Conservation (phyloP, 495 filamentous ascomycete genomes). For the Cetradonia linearis region DNA sequence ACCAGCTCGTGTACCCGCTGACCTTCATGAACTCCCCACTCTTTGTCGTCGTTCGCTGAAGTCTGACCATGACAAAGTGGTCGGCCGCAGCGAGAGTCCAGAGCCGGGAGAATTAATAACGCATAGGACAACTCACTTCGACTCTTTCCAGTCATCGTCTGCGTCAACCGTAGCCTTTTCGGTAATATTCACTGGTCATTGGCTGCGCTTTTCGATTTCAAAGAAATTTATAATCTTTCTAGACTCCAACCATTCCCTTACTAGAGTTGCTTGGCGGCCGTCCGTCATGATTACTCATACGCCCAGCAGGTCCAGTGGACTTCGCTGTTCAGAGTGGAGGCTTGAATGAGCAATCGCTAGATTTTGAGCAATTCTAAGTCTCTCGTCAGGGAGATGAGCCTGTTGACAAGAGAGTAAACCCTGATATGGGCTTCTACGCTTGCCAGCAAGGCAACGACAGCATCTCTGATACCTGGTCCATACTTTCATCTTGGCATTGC, state of each 20-base stretch:
- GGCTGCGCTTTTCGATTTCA: not conserved
- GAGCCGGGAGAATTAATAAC: not conserved
- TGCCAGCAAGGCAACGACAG: not conserved
- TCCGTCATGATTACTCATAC: not conserved
- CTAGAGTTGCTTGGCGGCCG: not conserved
- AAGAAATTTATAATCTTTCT: slow-evolving; percentile 1
- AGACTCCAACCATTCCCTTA: not conserved
- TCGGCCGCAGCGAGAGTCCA: not conserved
- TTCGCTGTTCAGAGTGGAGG: not conserved
- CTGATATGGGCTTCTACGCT: not conserved
- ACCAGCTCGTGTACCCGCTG: not conserved
- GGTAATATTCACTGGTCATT: not conserved
- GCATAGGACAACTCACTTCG: not conserved
- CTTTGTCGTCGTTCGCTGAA: not conserved
- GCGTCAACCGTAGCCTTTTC: not conserved
- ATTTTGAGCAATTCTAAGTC: not conserved
- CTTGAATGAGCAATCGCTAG: not conserved
- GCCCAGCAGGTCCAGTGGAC: too few species aligned
- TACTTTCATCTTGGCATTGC: not conserved
- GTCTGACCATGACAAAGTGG: not conserved
- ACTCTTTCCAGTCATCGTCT: not conserved
- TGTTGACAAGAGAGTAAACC: not conserved
- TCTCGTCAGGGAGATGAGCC: not conserved
- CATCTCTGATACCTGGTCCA: not conserved
- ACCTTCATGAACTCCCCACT: not conserved